Base-by-base conservation (phyloP, 129 eudicot species). In the Chrysanthemum makinoi region DNA sequence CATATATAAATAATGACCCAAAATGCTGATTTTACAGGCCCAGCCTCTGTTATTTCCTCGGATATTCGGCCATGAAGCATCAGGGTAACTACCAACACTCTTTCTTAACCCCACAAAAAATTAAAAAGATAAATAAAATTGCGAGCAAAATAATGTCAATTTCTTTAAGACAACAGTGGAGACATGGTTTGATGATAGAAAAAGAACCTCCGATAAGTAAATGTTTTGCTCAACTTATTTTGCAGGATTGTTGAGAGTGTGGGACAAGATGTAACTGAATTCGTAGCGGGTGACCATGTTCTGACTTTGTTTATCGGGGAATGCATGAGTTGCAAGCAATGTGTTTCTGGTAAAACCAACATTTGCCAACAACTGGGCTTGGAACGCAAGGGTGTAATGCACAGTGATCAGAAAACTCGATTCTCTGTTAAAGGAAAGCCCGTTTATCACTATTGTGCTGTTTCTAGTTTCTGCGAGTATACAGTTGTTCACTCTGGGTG, bases 401-500 rank as follows among this genome's bases (percentile, higher is more conserved):
- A 90, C 72, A 88, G 94, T 74, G 99, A 95, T 72, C 88, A 95
- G 82, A 77, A 78, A 70, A 90, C 97, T 44, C 97, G 99, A 30
- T 95, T 90, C 79, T 86, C 84, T 9, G 14, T 95, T 15, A 84
- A 64, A 49, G 96, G 97, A 72, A 90, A 82, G 60, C 97, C 99
- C 47, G 44, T 88, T 71, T 95, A 84, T 80, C 99, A 95, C 65
- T 86, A 95, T 71, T 90, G 99, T 72, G 99, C 97, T 22, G 99
- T 95, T 70, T 95, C 99, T 55, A 95, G 99, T 80, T 95, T 95
- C 82, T 86, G 99, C 3, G 95, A 95, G 68, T 95, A 86, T 56
- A 95, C 97, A 22, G 91, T 95, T 62, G 99, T 95, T 83, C 89
- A 95, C 72, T 83, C 99, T 11, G 97, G 99, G 39, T 95, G 99